Evolutionary conservation across 1,139 yeast species (phyloP).

Genomic region (Geotrichum carabidarum): DNA sequence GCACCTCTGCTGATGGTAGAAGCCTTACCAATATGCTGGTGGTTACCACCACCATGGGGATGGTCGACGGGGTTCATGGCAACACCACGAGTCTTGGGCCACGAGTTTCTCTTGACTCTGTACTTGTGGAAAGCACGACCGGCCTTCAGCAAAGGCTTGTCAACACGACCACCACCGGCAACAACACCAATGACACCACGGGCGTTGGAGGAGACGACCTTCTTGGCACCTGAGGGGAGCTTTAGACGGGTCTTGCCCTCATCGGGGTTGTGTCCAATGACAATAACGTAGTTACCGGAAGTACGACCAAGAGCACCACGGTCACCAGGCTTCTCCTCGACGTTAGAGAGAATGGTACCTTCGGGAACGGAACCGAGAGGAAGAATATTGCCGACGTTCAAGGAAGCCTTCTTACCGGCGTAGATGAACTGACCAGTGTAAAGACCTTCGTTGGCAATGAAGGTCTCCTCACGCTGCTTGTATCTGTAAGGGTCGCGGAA

Average conservation of each 20-base stretch:
- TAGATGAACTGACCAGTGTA: slow-evolving; percentile 98
- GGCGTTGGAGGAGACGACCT: slow-evolving; percentile 88
- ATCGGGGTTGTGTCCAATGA: slow-evolving; percentile 98
- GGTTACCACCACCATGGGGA: slow-evolving; percentile 99
- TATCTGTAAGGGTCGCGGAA: slow-evolving; percentile 99
- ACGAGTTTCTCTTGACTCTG: slow-evolving; percentile 98
- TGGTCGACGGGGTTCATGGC: slow-evolving; percentile 99
- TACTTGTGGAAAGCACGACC: slow-evolving; percentile 99
- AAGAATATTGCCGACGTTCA: slow-evolving; percentile 94
- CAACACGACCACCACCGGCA: slow-evolving; percentile 99
- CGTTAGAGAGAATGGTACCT: slow-evolving; percentile 98
- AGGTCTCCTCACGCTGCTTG: slow-evolving; percentile 96
- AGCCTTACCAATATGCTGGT: slow-evolving; percentile 99
- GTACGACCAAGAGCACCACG: slow-evolving; percentile 99
- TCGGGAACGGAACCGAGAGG: slow-evolving; percentile 98
- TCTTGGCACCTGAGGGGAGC: slow-evolving; percentile 98
- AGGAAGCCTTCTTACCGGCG: slow-evolving; percentile 98
- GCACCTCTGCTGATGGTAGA: slow-evolving; percentile 99
- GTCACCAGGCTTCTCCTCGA: slow-evolving; percentile 99
- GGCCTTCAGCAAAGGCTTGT: slow-evolving; percentile 98
- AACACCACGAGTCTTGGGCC: slow-evolving; percentile 99
- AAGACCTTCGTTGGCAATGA: slow-evolving; percentile 99
- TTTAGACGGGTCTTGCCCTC: slow-evolving; percentile 98
- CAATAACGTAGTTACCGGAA: slow-evolving; percentile 98
- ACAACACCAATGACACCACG: slow-evolving; percentile 99